A percentile compares a stretch with the other conserved stretches of the same genome.
These are phyloP conservation scores for Citrus inodora DNA, from an alignment of 345 rosid genomes.

Conservation along the genomic window DNA sequence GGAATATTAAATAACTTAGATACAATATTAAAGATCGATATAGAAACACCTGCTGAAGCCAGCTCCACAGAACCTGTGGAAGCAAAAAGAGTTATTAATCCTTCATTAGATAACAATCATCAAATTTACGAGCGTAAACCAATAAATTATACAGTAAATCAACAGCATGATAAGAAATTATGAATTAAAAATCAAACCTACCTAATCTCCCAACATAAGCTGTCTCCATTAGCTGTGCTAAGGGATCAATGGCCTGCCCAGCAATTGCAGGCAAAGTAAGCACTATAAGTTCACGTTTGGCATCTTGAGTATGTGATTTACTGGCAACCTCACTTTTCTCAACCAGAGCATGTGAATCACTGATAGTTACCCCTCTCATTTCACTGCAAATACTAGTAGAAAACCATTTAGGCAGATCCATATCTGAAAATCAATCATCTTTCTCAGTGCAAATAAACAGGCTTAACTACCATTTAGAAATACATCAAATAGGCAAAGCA, in stretches of 20 bases:
- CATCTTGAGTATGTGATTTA: constrained; percentile 36
- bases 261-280: constrained; percentile 88
- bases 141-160: not conserved
- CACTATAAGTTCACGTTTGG: constrained; percentile 63
- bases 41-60: constrained; percentile 86
- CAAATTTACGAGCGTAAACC: not conserved
- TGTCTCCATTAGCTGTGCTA: constrained; percentile 86
- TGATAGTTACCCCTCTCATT: constrained; percentile 18
- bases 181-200: constrained; percentile 20
- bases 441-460: not conserved
- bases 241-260: constrained; percentile 90
- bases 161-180: not conserved
- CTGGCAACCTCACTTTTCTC: constrained; percentile 53
- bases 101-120: not conserved
- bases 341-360: constrained; percentile 35
- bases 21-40: constrained; percentile 73
- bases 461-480: not conserved
- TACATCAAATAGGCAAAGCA: not conserved
- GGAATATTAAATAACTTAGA: constrained; percentile 94
- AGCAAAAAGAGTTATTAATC: constrained; percentile 13
- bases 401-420: not conserved
- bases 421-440: not conserved
- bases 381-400: constrained; percentile 35
- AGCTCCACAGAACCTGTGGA: constrained; percentile 74
- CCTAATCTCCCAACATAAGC: constrained; percentile 94